Base-by-base conservation (phyloP, 805 yeast species). In the Ogataea populi-albae region DNA sequence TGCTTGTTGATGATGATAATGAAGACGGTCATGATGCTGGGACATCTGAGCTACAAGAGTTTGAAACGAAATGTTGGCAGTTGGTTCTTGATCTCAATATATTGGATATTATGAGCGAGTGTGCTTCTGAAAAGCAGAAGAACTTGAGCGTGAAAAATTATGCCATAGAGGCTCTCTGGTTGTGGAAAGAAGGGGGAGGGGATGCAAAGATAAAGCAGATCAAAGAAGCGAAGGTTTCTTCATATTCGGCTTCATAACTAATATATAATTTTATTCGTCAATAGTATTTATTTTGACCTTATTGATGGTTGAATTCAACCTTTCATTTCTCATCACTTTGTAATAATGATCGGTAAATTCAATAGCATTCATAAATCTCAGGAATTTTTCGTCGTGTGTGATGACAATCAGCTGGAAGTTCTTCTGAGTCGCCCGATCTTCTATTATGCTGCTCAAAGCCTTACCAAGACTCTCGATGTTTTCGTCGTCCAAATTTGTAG, bases 341-440 rank as follows among this genome's bases (percentile, higher is more conserved):
- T 81, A 93, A 60, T 85, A 93, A 55, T 84, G 88, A 55, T 87
- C 96, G 8, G 95, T 80, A 54, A 85, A 88, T 38, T 77, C 75
- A 15, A 81, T 73, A 0, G 97, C 96, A 57, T 83, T 79, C 81
- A 93, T 88, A 54, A 80, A 80, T 32, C 77, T 73, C 50, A 93
- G 67, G 54, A 93, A 93, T 50, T 83, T 82, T 59, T 91, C 97
- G 61, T 93, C 99, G 55, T 93, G 99, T 0, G 98, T 93, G 47
- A 93, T 93, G 5, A 93, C 94, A 51, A 93, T 88, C 36, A 93
- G 68, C 64, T 93, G 98, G 67, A 93, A 93, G 57, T 93, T 93
- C 52, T 72, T 75, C 59, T 93, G 98, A 23, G 67, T 69, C 35
- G 76, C 73, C 47, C 99, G 72, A 49, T 78, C 61, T 25, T 79